Base-by-base conservation (phyloP, 2,329 filamentous ascomycete genomes). In the Colletotrichum sp. region DNA sequence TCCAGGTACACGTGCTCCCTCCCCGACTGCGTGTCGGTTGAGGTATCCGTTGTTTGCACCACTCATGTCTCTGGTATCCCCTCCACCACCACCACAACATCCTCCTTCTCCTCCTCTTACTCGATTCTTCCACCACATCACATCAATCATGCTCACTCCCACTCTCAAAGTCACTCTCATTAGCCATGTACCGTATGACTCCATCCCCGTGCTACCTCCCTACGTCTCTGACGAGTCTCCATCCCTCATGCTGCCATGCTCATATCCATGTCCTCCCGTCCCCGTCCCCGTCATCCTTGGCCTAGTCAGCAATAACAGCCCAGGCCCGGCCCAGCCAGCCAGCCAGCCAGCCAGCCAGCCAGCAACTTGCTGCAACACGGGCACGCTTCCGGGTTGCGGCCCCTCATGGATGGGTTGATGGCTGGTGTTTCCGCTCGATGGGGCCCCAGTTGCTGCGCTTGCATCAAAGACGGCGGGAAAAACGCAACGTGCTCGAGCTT, bases 381-480 rank as follows among this genome's bases (percentile, higher is more conserved):
- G 36, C 52, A 39, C 67, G 68, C 68, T 67, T 76, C 69, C 69
- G 36, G 52, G 34, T 28, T 64, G 62, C 62, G 30, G 52, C 28
- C 44, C 68, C 72, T 66, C 66, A 34, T 32, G 52, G 68, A 55
- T 71, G 68, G 57, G 26, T 55, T 60, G 60, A 62, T 68, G 59
- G 62, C 34, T 75, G 68, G 49, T 66, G 68, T 72, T 75, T 72
- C 72, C 68, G 68, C 72, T 67, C 62, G 72, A 75, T 67, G 72
- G 69, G 26, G 36, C 68, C 73, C 59, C 36, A 39, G 49, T 76
- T 68, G 55, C 49, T 72, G 73, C 59, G 62, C 69, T 73, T 73
- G 73, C 73, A 75, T 75, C 73, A 76, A 65, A 57, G 70, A 57
- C 65, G 70, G 57, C 65, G 44, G 39, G 30, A 34, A 72, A 75